phyloP scores from a whole-genome alignment of 257 asterid genomes.

The Solanum dulcamara region DNA sequence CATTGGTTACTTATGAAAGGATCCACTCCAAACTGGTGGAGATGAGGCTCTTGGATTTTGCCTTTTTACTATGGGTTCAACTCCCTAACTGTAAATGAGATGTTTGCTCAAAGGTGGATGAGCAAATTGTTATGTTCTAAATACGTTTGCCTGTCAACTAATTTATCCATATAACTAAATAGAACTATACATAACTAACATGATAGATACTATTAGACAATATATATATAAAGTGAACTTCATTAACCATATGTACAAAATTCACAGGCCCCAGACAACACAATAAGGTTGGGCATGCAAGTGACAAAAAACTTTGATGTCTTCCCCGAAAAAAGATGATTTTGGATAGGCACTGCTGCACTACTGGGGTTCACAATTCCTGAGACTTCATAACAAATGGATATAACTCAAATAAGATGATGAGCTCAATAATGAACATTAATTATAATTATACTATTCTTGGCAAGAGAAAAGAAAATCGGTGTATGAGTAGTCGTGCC shows the following conservation, averaged over 20 bases:
- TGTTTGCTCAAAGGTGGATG: slow-evolving; percentile 67
- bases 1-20: slow-evolving; percentile 12
- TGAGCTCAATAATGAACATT: neutral
- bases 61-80: slow-evolving; percentile 52
- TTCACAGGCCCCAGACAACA: slow-evolving; percentile 34
- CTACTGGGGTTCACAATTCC: slow-evolving; percentile 45
- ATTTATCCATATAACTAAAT: neutral
- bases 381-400: slow-evolving; percentile 23
- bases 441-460: neutral
- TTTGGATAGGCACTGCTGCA: slow-evolving; percentile 55
- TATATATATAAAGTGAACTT: neutral
- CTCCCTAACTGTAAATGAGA: slow-evolving; percentile 50
- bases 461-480: slow-evolving; percentile 47
- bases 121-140: slow-evolving; percentile 25
- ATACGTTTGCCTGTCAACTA: neutral
- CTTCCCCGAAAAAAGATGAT: slow-evolving; percentile 34
- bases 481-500: slow-evolving; percentile 33
- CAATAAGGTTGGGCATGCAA: slow-evolving; percentile 29
- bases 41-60: slow-evolving; percentile 63
- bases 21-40: slow-evolving; percentile 62
- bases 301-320: slow-evolving; percentile 39
- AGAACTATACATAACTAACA: neutral
- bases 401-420: slow-evolving; percentile 35
- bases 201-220: no score
- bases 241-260: neutral